These are phyloP conservation scores for Lactarius sp. DNA, from an alignment of 768 basidiomycete species.

Conservation along the genomic window DNA sequence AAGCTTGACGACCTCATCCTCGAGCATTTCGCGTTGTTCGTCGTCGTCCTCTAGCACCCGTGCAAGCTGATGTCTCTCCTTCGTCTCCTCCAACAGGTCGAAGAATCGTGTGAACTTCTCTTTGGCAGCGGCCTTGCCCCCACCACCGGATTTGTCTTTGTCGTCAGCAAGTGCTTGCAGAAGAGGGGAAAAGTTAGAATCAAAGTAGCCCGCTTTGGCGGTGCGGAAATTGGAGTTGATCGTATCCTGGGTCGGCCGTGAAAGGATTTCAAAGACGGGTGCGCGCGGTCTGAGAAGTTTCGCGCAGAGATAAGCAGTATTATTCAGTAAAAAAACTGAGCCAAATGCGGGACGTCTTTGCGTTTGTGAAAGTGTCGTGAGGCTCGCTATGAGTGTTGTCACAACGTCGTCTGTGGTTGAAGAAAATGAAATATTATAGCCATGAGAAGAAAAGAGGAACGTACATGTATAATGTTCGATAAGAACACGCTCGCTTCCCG, in stretches of 20 bases:
- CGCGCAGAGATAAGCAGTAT: slow-evolving; percentile 62
- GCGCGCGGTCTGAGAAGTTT: slow-evolving; percentile 52
- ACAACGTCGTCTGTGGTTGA: slow-evolving; percentile 62
- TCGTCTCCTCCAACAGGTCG: slow-evolving; percentile 72
- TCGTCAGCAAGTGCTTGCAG: slow-evolving; percentile 57
- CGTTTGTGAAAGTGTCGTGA: slow-evolving; percentile 59
- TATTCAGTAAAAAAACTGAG: slow-evolving; percentile 77
- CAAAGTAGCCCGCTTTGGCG: slow-evolving; percentile 80
- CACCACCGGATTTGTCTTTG: slow-evolving; percentile 36
- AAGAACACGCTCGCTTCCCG: slow-evolving; percentile 53
- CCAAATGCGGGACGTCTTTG: slow-evolving; percentile 59
- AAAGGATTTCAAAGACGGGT: slow-evolving; percentile 46
- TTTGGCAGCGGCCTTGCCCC: slow-evolving; percentile 56
- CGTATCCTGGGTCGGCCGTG: slow-evolving; percentile 54
- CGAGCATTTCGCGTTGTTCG: slow-evolving; percentile 51
- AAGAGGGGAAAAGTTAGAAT: slow-evolving; percentile 73
- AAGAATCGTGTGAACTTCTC: slow-evolving; percentile 83
- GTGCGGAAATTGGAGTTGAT: slow-evolving; percentile 71
- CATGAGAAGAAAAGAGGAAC: slow-evolving; percentile 29
- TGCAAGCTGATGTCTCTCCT: slow-evolving; percentile 67
- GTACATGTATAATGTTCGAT: slow-evolving; percentile 73
- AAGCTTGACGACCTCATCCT: slow-evolving; percentile 71
- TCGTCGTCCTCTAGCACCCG: slow-evolving; percentile 67
- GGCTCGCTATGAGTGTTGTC: slow-evolving; percentile 52
- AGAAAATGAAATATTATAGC: not conserved